A percentile compares a stretch with the other conserved stretches of the same genome.
Evolutionary conservation across 495 filamentous ascomycete species (phyloP).

Genomic region (Aspergillus heteromorphus): DNA sequence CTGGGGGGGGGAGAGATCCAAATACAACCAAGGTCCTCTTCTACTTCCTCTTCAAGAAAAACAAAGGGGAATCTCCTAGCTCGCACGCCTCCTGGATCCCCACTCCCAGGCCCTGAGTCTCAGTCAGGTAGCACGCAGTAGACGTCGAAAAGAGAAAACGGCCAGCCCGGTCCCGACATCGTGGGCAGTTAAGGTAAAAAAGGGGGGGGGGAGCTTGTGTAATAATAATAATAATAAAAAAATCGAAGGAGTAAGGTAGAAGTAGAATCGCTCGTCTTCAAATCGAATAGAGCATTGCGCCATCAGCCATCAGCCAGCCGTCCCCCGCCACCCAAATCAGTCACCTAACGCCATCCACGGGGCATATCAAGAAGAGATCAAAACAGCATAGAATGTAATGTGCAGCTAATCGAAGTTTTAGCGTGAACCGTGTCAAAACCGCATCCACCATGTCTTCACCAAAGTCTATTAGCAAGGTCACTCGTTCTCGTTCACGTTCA

Average conservation of each 20-base stretch:
- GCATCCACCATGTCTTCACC: slow-evolving; percentile 12
- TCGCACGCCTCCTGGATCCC: too few relatives aligned
- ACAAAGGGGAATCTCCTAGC: background rate
- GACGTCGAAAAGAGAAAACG: background rate
- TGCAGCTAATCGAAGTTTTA: slow-evolving; percentile 6
- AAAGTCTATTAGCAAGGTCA: slow-evolving; percentile 17
- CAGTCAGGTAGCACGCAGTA: background rate
- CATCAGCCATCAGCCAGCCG: slow-evolving; percentile 21
- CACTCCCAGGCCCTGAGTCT: too few relatives aligned
- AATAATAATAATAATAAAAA: slow-evolving; percentile 4
- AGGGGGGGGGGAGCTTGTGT: background rate
- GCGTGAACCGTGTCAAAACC: slow-evolving; percentile 12
- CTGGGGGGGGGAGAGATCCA: slow-evolving; percentile 3
- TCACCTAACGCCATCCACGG: slow-evolving; percentile 18
- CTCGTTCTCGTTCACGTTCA: slow-evolving; percentile 32
- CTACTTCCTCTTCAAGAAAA: background rate
- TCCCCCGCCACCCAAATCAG: slow-evolving; percentile 14
- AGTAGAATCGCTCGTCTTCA: slow-evolving; percentile 13
- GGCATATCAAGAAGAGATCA: slow-evolving; percentile 18
- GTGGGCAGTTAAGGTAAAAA: background rate
- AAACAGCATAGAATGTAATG: slow-evolving; percentile 12
- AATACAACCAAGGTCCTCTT: slow-evolving; percentile 11
- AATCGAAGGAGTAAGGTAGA: slow-evolving; percentile 2
- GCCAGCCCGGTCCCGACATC: background rate
- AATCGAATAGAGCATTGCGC: slow-evolving; percentile 18